Percentiles rank a stretch among this genome's conserved stretches.
Evolutionary conservation across 495 filamentous ascomycete genomes (phyloP).

Genomic region (Neurospora sp.): DNA sequence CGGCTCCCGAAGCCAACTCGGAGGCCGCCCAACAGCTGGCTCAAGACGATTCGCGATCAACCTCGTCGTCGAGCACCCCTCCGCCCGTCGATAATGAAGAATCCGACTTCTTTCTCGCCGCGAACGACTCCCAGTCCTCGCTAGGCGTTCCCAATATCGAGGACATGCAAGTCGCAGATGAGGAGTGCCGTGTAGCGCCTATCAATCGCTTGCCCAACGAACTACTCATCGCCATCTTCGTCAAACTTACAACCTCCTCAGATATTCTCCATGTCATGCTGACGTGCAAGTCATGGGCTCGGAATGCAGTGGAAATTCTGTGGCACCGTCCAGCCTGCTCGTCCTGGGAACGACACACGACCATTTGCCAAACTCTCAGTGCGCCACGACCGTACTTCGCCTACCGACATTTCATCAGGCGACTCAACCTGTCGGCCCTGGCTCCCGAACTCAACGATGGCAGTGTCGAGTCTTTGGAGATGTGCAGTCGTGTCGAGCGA

Average conservation of each 20-base stretch:
- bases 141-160: conserved; percentile 67
- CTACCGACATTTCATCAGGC: conserved; percentile 79
- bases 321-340: conserved; percentile 93
- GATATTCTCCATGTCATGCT: conserved; percentile 86
- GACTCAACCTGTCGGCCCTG: conserved; percentile 78
- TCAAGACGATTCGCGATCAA: conserved; percentile 32
- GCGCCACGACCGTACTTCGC: conserved; percentile 62
- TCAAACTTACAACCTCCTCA: conserved; percentile 60
- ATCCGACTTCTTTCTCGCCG: conserved; percentile 79
- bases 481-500: conserved; percentile 86
- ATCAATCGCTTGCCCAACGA: conserved; percentile 83
- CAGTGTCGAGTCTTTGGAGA: conserved; percentile 67
- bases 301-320: conserved; percentile 82
- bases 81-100: conserved; percentile 71
- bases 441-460: conserved; percentile 75
- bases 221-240: conserved; percentile 85
- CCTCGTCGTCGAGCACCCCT: conserved; percentile 76
- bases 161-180: conserved; percentile 53
- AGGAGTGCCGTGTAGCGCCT: conserved; percentile 53
- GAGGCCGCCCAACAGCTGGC: conserved; percentile 2
- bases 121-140: conserved; percentile 86
- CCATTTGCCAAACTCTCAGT: conserved; percentile 66
- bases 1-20: conserved; percentile 4
- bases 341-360: conserved; percentile 66
- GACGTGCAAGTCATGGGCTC: conserved; percentile 85